Evolutionary conservation across 805 yeast genomes (phyloP), one percentile per base, ranked within the genome.

Genomic region (Lipomyces mesembrius): DNA sequence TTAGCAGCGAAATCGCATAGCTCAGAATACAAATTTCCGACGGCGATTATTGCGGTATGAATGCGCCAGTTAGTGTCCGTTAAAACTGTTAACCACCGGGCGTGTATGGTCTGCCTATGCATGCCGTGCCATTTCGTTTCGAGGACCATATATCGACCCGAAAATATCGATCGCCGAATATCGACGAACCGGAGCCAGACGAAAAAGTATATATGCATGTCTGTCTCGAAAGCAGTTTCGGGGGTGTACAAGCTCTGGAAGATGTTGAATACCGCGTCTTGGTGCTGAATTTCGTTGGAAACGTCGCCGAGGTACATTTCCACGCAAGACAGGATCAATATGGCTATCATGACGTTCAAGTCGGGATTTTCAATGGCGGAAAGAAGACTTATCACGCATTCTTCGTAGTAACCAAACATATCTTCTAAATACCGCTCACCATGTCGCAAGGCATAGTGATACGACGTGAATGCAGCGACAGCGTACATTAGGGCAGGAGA

Each of bases 391-490:
- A 14, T 37, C 20, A 67, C 37, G 22, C 63, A 64, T 51, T 57
- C 52, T 32, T 67, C 71, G 58, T 67, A 67, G 57, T 62, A 65
- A 51, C 61, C 57, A 57, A 67, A 67, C 68, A 67, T 65, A 17
- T 81, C 79, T 35, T 58, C 64, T 3, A 81, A 83, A 70, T 76
- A 83, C 64, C 86, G 77, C 70, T 83, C 87, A 7, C 87, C 87
- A 65, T 84, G 87, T 71, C 87, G 79, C 61, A 82, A 78, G 56
- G 82, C 67, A 64, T 82, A 75, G 68, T 83, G 85, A 17, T 67
- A 67, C 11, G 69, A 43, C 27, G 66, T 52, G 53, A 67, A 67
- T 22, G 71, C 59, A 9, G 71, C 71, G 35, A 67, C 37, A 5
- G 71, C 69, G 54, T 65, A 67, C 71, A 61, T 61, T 20, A 67